These are phyloP conservation scores for Favolaschia claudopus DNA, from an alignment of 768 basidiomycete genomes.

Conservation along the genomic window DNA sequence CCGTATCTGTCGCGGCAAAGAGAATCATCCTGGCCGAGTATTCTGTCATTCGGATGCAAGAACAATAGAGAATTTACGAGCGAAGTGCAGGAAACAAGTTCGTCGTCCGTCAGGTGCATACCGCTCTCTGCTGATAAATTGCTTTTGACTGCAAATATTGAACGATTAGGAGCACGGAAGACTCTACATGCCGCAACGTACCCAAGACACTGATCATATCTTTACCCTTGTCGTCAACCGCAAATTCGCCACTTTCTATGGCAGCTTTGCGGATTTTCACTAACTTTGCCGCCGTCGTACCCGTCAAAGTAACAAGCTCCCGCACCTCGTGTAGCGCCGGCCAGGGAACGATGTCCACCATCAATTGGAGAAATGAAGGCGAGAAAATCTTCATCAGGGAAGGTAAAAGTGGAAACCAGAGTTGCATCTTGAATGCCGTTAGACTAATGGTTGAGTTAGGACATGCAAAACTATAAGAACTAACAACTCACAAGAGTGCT, in stretches of 20 bases:
- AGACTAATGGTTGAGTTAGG: no score
- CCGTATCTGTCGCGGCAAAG: background rate
- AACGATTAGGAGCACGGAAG: background rate
- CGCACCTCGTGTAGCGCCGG: background rate
- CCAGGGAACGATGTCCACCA: background rate
- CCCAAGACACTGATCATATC: constrained; percentile 3
- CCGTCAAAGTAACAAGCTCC: background rate
- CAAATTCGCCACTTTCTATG: background rate
- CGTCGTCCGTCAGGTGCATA: background rate
- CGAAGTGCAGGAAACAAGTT: background rate
- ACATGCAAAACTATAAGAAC: no score
- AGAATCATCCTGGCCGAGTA: background rate
- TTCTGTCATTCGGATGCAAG: background rate
- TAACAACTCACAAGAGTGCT: background rate
- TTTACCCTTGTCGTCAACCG: background rate
- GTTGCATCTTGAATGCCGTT: background rate
- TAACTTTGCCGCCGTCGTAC: background rate
- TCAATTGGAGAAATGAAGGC: background rate
- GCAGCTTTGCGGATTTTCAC: background rate
- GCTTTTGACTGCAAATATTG: background rate
- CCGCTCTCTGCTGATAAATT: background rate
- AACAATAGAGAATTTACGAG: background rate
- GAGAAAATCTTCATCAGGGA: background rate
- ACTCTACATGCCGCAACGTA: background rate
- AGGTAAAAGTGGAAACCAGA: background rate